Base-by-base conservation (phyloP, 208 protist species). In the Wallacemonas sp. region DNA sequence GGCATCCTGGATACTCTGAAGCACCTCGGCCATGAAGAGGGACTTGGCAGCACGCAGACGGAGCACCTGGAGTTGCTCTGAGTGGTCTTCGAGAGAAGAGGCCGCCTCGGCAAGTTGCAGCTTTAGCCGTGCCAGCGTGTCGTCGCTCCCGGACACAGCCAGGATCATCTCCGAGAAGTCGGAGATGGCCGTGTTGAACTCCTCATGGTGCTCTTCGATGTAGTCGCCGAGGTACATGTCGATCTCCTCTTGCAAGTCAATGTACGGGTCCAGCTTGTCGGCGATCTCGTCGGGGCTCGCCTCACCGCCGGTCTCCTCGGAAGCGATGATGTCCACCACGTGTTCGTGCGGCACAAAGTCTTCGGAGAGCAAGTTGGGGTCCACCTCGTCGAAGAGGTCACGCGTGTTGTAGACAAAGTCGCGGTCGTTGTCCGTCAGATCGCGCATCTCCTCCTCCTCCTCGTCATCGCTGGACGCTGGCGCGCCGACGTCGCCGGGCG, bases 161-260 rank as follows among this genome's bases (percentile, higher is more conserved):
- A 96, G 76, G 27, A 96, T 80, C 81, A 96, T 87, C 62, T 93
- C 81, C 11, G 85, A 92, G 61, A 94, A 96, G 55, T 90, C 71
- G 16, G 69, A 33, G 52, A 93, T 90, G 65, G 85, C 76, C 23
- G 72, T 76, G 69, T 89, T 96, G 72, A 96, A 96, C 64, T 92
- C 83, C 8, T 83, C 76, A 49, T 92, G 76, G 64, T 96, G 90
- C 24, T 61, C 61, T 23, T 92, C 80, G 49, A 96, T 91, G 80
- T 96, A 93, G 57, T 74, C 60, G 23, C 63, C 73, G 4, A 96
- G 72, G 23, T 87, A 55, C 39, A 67, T 65, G 57, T 92, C 79
- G 44, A 93, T 79, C 23, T 91, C 81, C 29, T 64, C 71, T 57
- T 87, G 75, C 21, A 96, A 65, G 24, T 86, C 82, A 47, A 74